Conservation (phyloP, 345 rosid genomes). For the Carallia pectinifolia region DNA sequence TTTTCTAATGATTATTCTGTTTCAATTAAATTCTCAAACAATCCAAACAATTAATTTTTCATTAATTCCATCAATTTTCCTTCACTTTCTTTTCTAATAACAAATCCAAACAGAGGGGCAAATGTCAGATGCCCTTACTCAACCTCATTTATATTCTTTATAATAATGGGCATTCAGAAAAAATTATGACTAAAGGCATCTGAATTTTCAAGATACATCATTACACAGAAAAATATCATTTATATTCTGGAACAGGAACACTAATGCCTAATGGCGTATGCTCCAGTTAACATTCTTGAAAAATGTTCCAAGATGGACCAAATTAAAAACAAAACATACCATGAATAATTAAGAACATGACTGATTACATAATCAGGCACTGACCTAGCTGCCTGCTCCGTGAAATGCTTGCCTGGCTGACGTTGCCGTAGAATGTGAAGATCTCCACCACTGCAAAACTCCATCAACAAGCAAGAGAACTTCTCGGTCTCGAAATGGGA, state of each 20-base stretch:
- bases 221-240: too few species aligned
- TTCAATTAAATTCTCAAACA: too few species aligned
- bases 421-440: slow-evolving; percentile 73
- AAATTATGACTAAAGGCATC: too few species aligned
- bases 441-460: slow-evolving; percentile 85
- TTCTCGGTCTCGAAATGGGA: slow-evolving; percentile 87
- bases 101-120: too few species aligned
- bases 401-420: slow-evolving; percentile 69
- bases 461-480: slow-evolving; percentile 79
- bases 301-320: not conserved
- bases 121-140: not conserved
- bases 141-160: not conserved
- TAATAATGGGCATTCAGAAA: too few species aligned
- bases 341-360: not conserved
- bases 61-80: too few species aligned
- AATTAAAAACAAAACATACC: slow-evolving; percentile 1
- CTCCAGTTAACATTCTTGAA: not conserved
- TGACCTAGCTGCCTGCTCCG: slow-evolving; percentile 71
- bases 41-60: too few species aligned
- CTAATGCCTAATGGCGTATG: not conserved
- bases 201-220: too few species aligned
- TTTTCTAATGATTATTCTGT: too few species aligned
- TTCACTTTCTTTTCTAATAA: too few species aligned
- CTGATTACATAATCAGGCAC: slow-evolving; percentile 2
- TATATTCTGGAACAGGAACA: too few species aligned